These are phyloP conservation scores for Populus tomentosa DNA, from an alignment of 441 rosid species.

Conservation along the genomic window DNA sequence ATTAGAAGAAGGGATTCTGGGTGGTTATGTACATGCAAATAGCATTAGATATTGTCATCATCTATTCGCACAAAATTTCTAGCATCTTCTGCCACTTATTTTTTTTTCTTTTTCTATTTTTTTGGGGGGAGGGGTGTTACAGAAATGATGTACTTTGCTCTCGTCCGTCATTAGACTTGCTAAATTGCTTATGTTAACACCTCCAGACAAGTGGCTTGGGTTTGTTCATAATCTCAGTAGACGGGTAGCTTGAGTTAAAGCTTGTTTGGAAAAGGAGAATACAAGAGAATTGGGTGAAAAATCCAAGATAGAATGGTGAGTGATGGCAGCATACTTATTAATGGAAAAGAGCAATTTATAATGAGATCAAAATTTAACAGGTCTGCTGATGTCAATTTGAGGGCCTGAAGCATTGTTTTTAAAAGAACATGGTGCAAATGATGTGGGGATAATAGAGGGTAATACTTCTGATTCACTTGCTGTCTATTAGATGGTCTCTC, in stretches of 20 bases:
- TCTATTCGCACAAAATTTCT: not conserved
- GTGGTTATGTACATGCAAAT: constrained; percentile 17
- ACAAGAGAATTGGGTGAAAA: not conserved
- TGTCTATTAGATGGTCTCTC: not conserved
- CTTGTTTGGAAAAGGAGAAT: not conserved
- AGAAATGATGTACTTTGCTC: too few species aligned
- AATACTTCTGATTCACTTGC: not conserved
- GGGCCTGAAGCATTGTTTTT: not conserved
- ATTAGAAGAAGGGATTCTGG: constrained; percentile 4
- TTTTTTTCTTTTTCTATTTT: not conserved
- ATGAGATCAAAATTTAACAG: not conserved
- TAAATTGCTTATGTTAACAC: not conserved
- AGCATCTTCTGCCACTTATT: not conserved
- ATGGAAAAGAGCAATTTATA: not conserved
- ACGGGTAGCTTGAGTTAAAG: not conserved
- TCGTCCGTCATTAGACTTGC: not conserved
- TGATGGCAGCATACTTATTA: not conserved
- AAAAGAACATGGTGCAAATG: not conserved
- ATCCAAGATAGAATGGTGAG: not conserved
- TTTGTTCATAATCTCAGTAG: not conserved
- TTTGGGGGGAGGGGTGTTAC: not conserved
- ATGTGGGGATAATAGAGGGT: not conserved
- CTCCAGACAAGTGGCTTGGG: not conserved
- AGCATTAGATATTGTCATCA: not conserved
- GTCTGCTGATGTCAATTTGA: not conserved